These are phyloP conservation scores for Desmodesmus armatus DNA, from an alignment of 139 green algal species.

Conservation along the genomic window DNA sequence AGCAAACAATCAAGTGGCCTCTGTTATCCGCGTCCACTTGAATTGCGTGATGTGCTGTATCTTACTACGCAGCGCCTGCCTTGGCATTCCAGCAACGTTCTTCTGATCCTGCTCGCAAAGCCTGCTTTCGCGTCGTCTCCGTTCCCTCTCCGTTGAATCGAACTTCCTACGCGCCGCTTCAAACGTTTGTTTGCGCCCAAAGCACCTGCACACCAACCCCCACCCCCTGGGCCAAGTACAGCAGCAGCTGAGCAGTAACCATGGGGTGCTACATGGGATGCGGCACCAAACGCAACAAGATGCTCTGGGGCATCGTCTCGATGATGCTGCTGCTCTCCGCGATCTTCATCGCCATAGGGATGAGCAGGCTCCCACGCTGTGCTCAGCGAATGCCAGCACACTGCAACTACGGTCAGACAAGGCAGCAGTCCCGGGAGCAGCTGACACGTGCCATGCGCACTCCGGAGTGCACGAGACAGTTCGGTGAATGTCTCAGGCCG, in stretches of 20 bases:
- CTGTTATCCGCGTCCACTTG: too few species aligned
- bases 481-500: not conserved
- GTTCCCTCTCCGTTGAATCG: not conserved
- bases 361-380: not conserved
- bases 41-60: too few species aligned
- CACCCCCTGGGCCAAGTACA: not conserved
- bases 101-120: not conserved
- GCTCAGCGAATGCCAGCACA: not conserved
- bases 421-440: too few species aligned
- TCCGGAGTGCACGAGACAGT: not conserved
- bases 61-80: too few species aligned
- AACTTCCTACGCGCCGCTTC: not conserved
- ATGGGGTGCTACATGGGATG: constrained; percentile 37
- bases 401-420: not conserved
- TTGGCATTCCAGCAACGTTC: not conserved
- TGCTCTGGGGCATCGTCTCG: not conserved
- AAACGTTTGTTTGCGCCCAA: not conserved
- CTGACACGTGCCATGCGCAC: not conserved
- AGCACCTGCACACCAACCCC: not conserved
- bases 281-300: constrained; percentile 12
- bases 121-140: not conserved
- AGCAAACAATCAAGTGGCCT: too few species aligned
- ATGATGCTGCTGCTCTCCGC: not conserved
- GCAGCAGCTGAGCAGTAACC: not conserved
- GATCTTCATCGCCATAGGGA: not conserved